These are phyloP conservation scores for Tarenaya hassleriana DNA, from an alignment of 345 rosid genomes.

Conservation along the genomic window DNA sequence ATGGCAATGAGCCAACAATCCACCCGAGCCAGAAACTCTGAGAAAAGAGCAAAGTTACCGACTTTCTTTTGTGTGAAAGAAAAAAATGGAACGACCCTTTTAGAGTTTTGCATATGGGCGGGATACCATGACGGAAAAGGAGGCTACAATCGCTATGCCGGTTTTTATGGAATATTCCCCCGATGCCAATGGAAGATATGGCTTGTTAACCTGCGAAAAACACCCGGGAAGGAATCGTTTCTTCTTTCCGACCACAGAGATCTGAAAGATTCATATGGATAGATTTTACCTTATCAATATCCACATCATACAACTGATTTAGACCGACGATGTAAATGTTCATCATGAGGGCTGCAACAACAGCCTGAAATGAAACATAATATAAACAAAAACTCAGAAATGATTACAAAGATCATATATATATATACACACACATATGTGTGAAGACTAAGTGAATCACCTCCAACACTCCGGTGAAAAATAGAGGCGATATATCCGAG, in stretches of 20 bases:
- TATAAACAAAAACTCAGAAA: not conserved
- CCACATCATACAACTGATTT: constrained; percentile 82
- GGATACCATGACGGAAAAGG: constrained; percentile 72
- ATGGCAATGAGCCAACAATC: constrained; percentile 90
- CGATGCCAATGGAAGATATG: constrained; percentile 93
- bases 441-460: constrained; percentile 23
- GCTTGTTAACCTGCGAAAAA: constrained; percentile 73
- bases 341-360: constrained; percentile 90
- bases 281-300: constrained; percentile 77
- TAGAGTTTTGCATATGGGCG: not conserved
- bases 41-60: not conserved
- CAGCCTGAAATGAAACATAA: constrained; percentile 49
- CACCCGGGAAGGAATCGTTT: not conserved
- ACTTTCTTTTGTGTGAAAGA: not conserved
- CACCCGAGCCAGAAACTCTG: constrained; percentile 95
- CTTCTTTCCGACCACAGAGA: not conserved
- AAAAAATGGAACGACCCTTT: not conserved
- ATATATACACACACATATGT: not conserved
- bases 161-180: constrained; percentile 73
- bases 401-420: not conserved
- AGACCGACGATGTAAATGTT: constrained; percentile 88
- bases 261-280: not conserved
- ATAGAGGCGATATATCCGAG: constrained; percentile 68
- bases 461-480: constrained; percentile 70
- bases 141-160: constrained; percentile 52